phyloP scores from a whole-genome alignment of 176 grass and related monocot species.

The Cymbopogon citratus region DNA sequence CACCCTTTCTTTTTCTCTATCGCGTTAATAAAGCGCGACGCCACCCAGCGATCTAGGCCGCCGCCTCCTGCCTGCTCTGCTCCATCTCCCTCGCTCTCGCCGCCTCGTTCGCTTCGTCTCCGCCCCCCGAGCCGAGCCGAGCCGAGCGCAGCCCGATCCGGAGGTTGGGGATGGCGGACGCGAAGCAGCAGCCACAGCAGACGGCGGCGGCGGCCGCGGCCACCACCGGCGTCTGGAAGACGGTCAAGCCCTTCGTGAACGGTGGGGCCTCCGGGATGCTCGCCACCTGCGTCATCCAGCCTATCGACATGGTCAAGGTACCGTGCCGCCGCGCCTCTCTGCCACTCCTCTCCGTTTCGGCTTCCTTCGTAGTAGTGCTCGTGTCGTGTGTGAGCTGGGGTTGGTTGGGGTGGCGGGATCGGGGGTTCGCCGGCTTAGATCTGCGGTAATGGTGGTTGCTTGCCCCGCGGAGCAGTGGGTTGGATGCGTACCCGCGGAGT shows the following conservation, averaged over 20 bases:
- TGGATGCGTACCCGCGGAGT: no score
- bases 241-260: constrained; percentile 91
- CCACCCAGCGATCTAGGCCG: constrained; percentile 8
- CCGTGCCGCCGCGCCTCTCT: not conserved
- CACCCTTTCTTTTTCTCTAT: not conserved
- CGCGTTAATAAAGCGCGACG: constrained; percentile 33
- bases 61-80: not conserved
- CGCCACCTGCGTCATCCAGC: constrained; percentile 96
- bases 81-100: not conserved
- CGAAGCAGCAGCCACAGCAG: no score
- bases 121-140: not conserved
- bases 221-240: constrained; percentile 64
- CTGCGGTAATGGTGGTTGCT: no score
- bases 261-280: constrained; percentile 92
- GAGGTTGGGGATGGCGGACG: not conserved
- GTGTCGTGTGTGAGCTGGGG: not conserved
- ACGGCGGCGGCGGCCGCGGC: constrained; percentile 12
- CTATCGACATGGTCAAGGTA: constrained; percentile 99
- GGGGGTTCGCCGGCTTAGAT: no score
- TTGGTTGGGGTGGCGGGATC: not conserved
- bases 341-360: not conserved
- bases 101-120: constrained; percentile 12
- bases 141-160: not conserved
- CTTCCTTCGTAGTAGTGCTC: not conserved
- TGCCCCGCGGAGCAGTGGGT: no score